Conservation (phyloP, 345 rosid species). For the Durio zibethinus region DNA sequence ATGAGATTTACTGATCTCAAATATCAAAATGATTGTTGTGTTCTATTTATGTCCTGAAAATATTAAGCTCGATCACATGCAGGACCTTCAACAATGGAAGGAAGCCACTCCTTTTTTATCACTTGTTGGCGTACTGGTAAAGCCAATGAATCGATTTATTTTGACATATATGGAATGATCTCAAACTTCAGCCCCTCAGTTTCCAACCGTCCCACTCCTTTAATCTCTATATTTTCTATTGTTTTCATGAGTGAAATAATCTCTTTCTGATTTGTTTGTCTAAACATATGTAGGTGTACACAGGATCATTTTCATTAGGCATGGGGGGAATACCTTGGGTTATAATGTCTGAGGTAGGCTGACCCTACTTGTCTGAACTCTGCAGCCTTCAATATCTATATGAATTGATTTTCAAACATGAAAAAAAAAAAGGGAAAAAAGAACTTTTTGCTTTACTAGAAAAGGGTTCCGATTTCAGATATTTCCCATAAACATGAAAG, state of each 20-base stretch:
- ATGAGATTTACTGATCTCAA: background rate
- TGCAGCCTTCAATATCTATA: background rate
- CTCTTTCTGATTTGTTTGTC: background rate
- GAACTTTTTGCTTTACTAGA: background rate
- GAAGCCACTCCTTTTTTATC: constrained; percentile 42
- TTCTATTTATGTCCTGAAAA: background rate
- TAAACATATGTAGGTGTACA: constrained; percentile 30
- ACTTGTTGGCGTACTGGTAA: constrained; percentile 55
- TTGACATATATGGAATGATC: background rate
- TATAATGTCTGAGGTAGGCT: constrained; percentile 73
- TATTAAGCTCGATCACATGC: constrained; percentile 1
- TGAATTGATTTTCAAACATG: background rate
- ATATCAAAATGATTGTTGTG: background rate
- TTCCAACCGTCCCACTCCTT: background rate
- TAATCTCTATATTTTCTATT: too few species aligned
- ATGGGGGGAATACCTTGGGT: constrained; percentile 82
- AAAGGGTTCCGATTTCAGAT: constrained; percentile 38
- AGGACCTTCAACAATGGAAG: constrained; percentile 49
- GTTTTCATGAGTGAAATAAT: background rate
- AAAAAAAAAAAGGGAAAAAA: background rate
- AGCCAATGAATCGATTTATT: background rate
- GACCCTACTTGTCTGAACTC: too few species aligned
- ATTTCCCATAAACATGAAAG: constrained; percentile 80
- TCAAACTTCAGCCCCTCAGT: background rate
- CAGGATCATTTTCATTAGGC: constrained; percentile 54